phyloP scores from a whole-genome alignment of 2,329 filamentous ascomycete species.

The Aspergillus hortae region DNA sequence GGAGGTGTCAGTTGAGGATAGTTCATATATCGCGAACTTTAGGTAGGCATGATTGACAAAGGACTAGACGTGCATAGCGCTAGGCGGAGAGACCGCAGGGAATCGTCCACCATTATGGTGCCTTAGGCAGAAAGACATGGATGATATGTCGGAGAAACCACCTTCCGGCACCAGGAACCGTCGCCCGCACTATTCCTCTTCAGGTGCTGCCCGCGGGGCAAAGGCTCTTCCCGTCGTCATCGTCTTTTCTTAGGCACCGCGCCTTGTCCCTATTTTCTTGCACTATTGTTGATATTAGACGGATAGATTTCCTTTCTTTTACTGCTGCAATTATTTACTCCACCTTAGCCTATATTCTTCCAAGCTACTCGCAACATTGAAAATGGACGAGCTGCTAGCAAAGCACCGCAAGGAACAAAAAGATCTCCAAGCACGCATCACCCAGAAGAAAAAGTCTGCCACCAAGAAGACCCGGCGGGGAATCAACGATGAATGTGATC shows the following conservation, averaged over 20 bases:
- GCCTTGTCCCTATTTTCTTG: neutral
- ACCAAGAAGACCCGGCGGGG: constrained; percentile 75
- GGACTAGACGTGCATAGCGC: too few species aligned
- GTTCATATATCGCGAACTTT: too few species aligned
- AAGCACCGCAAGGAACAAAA: constrained; percentile 85
- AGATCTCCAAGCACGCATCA: constrained; percentile 80
- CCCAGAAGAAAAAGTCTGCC: constrained; percentile 94
- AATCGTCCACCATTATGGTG: too few species aligned
- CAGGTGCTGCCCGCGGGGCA: constrained; percentile 22
- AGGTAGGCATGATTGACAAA: too few species aligned
- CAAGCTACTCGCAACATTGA: neutral
- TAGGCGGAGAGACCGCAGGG: too few species aligned
- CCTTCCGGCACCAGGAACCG: neutral
- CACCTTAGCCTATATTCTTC: neutral
- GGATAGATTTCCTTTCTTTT: constrained; percentile 1
- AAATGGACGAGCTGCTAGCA: constrained; percentile 72
- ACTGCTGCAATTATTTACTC: too few species aligned
- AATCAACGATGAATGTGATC: constrained; percentile 63
- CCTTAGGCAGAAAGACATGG: too few species aligned
- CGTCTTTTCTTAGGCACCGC: neutral
- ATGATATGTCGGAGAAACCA: neutral
- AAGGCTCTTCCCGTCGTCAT: neutral
- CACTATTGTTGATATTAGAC: neutral
- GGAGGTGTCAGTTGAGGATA: too few species aligned
- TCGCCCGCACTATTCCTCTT: constrained; percentile 16